Conservation (phyloP, 208 protist species). For the Leishmania lainsoni region DNA sequence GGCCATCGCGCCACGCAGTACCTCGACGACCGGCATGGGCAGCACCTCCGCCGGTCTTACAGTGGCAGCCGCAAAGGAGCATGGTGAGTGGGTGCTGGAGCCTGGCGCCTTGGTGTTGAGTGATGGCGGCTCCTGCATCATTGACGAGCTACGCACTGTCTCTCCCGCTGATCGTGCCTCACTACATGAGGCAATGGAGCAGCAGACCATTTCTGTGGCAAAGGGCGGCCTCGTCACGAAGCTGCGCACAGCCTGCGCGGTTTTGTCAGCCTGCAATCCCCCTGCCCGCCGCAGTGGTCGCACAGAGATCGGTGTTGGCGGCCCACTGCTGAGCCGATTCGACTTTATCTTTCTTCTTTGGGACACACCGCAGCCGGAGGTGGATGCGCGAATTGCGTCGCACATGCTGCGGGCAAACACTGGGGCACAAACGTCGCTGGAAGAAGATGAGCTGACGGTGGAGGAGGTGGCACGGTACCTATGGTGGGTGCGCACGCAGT, state of each 20-base stretch:
- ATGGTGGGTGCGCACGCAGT: conserved; percentile 81
- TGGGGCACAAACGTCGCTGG: conserved; percentile 27
- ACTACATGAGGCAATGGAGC: conserved; percentile 99
- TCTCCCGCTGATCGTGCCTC: conserved; percentile 92
- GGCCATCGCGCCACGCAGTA: conserved; percentile 78
- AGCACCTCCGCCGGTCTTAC: conserved; percentile 93
- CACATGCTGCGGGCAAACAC: conserved; percentile 78
- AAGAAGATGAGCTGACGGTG: conserved; percentile 36
- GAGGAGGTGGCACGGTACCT: conserved; percentile 77
- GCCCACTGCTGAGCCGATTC: conserved; percentile 96
- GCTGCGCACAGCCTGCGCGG: conserved; percentile 92
- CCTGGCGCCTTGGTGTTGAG: conserved; percentile 96
- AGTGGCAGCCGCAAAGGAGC: conserved; percentile 87
- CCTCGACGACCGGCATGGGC: conserved; percentile 90
- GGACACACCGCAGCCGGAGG: conserved; percentile 85
- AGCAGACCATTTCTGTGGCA: conserved; percentile 96
- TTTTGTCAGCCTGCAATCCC: conserved; percentile 97
- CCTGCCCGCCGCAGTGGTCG: conserved; percentile 58
- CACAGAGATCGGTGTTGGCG: conserved; percentile 93
- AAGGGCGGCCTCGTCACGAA: conserved; percentile 97
- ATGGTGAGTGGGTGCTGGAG: conserved; percentile 94
- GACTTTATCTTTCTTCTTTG: conserved; percentile 97
- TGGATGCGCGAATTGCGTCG: conserved; percentile 86
- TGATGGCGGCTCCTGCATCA: conserved; percentile 97
- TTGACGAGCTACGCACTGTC: conserved; percentile 98